Evolutionary conservation across 352 stramenopile species (phyloP), one percentile per base, ranked within the genome.

Genomic region (Phytophthora crassamura): DNA sequence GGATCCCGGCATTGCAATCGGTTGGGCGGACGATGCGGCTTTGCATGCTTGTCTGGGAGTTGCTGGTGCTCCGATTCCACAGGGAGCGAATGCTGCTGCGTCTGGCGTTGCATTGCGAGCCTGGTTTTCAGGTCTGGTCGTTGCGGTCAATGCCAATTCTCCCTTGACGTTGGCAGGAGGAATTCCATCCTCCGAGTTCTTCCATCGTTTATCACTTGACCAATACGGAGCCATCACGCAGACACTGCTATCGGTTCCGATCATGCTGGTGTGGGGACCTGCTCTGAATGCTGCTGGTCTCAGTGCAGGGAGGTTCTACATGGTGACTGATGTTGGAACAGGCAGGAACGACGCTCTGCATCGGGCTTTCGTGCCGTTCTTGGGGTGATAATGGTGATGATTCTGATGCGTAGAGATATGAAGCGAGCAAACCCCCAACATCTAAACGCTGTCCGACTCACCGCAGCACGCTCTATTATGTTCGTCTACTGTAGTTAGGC

Each of bases 31-130:
- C 22, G 22, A 30, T 30, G 25, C 25, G 22, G 22, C 3, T 4
- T 4, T 30, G 25, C 3, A 6, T 30, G 4, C 28, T 32, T 32
- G 5, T 32, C 25, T 30, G 25, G 28, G 28, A 32, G 28, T 51
- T 51, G 43, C 32, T 41, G 9, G 14, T 53, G 46, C 40, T 32
- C 6, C 28, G 6, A 30, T 53, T 40, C 15, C 15, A 16, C 30
- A 52, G 25, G 45, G 30, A 53, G 46, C 14, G 41, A 52, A 40
- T 18, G 14, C 28, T 53, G 30, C 46, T 41, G 45, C 30, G 45
- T 52, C 45, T 52, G 30, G 45, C 15, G 15, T 36, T 52, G 45
- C 45, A 30, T 16, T 52, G 45, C n/a, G 45, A 52, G 45, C 45
- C 12, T 41, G 45, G 45, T 40, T 41, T 28, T 28, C 25, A 28